Evolutionary conservation across 2,329 filamentous ascomycete genomes (phyloP).

Genomic region (Neoscytalidium dimidiatum): DNA sequence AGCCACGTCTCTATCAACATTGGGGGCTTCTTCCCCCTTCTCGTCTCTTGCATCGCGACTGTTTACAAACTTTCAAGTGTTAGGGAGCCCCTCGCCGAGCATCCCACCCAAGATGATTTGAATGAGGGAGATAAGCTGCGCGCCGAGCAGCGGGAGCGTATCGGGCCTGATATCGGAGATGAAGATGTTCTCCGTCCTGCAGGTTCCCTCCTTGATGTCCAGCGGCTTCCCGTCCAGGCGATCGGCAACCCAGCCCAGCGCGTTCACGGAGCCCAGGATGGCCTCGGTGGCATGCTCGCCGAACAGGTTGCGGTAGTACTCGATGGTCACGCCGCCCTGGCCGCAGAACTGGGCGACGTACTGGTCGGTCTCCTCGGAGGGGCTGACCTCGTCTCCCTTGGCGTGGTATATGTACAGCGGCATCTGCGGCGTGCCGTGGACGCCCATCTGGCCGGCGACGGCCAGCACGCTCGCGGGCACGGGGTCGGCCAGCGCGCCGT

Average conservation of each 20-base stretch:
- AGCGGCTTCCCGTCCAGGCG: not conserved
- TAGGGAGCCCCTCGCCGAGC: not conserved
- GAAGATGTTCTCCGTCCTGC: not conserved
- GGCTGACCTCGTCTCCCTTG: slow-evolving; percentile 32
- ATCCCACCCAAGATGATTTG: not conserved
- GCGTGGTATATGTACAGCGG: slow-evolving; percentile 37
- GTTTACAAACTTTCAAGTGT: not conserved
- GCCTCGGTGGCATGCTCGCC: slow-evolving; percentile 28
- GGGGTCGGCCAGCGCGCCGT: slow-evolving; percentile 7
- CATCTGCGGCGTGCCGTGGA: slow-evolving; percentile 26
- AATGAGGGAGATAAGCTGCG: not conserved
- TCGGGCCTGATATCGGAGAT: not conserved
- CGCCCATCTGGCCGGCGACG: slow-evolving; percentile 20
- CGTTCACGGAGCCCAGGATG: slow-evolving; percentile 20
- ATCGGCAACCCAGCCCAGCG: slow-evolving; percentile 23
- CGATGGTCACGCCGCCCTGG: slow-evolving; percentile 23
- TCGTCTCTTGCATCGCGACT: too few relatives aligned
- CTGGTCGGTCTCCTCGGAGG: slow-evolving; percentile 29
- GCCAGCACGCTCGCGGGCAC: slow-evolving; percentile 13
- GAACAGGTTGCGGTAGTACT: slow-evolving; percentile 31
- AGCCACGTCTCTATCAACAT: too few relatives aligned
- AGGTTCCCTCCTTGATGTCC: not conserved
- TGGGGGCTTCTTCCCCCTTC: too few relatives aligned
- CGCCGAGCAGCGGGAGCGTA: not conserved
- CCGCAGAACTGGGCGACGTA: slow-evolving; percentile 29